phyloP scores from a whole-genome alignment of 257 asterid genomes.

The Echium plantagineum region DNA sequence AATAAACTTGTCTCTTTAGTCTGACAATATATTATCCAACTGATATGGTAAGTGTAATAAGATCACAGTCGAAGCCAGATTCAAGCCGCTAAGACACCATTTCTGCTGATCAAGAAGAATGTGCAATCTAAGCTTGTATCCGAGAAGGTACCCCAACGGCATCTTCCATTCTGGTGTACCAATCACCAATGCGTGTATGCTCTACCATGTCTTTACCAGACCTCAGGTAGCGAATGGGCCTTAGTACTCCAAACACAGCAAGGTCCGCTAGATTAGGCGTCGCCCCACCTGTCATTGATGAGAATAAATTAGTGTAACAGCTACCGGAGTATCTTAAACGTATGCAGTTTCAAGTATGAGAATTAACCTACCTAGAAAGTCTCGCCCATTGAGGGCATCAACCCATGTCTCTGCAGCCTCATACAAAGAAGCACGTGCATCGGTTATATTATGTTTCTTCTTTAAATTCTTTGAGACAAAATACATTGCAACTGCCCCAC shows the following conservation, averaged over 20 bases:
- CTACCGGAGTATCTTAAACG: neutral
- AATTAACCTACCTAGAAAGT: conserved; percentile 57
- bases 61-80: neutral
- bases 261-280: conserved; percentile 88
- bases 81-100: neutral
- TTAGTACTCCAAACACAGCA: conserved; percentile 78
- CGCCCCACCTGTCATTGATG: conserved; percentile 47
- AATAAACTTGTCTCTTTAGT: too few relatives aligned
- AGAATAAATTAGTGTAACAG: conserved; percentile 1
- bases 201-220: conserved; percentile 95
- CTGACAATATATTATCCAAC: too few relatives aligned
- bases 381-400: conserved; percentile 66
- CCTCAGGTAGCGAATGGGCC: conserved; percentile 82
- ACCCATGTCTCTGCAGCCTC: conserved; percentile 98
- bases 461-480: conserved; percentile 73
- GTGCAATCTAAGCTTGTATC: conserved; percentile 26
- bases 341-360: neutral
- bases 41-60: too few relatives aligned
- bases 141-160: conserved; percentile 54
- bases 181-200: conserved; percentile 73
- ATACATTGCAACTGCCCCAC: conserved; percentile 88
- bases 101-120: neutral
- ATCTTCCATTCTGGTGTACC: conserved; percentile 80
- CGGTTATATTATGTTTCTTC: conserved; percentile 72
- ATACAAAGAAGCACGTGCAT: conserved; percentile 77